phyloP scores from a whole-genome alignment of 2,329 filamentous ascomycete species.

The Tolypocladium endophyticum region DNA sequence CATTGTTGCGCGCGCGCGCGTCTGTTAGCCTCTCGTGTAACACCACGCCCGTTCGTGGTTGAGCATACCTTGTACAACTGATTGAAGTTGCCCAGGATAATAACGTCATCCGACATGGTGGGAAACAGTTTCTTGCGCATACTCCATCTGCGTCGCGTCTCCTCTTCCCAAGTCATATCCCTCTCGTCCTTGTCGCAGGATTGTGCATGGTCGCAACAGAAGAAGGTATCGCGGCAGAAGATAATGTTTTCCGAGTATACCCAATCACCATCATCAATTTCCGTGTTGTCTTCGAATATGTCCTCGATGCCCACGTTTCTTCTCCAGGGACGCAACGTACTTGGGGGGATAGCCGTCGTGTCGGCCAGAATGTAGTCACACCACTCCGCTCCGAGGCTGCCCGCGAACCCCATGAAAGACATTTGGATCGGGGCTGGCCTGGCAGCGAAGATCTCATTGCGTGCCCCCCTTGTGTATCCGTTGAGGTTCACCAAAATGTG shows the following conservation, averaged over 20 bases:
- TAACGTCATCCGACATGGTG: constrained; percentile 63
- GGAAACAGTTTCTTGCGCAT: constrained; percentile 95
- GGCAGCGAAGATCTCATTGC: constrained; percentile 94
- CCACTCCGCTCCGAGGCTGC: constrained; percentile 93
- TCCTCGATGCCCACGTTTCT: constrained; percentile 67
- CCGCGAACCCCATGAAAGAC: constrained; percentile 99
- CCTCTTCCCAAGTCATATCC: constrained; percentile 68
- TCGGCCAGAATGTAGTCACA: constrained; percentile 96
- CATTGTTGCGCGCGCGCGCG: neutral
- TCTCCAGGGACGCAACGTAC: constrained; percentile 71
- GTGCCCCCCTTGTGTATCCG: constrained; percentile 90
- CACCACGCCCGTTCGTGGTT: neutral
- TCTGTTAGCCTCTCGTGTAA: neutral
- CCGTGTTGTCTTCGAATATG: constrained; percentile 53
- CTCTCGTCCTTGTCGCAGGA: constrained; percentile 66
- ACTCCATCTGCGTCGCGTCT: constrained; percentile 72
- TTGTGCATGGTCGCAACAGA: constrained; percentile 94
- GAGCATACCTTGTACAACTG: constrained; percentile 84
- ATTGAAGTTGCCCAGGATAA: constrained; percentile 97
- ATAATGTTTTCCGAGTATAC: constrained; percentile 96
- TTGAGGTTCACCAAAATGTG: constrained; percentile 98
- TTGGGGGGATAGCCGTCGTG: constrained; percentile 69
- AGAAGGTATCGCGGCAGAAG: constrained; percentile 90
- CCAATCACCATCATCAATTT: constrained; percentile 66
- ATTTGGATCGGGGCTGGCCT: constrained; percentile 93